Base-by-base conservation (phyloP, 2,329 filamentous ascomycete species). In the Trichoderma oligosporum region DNA sequence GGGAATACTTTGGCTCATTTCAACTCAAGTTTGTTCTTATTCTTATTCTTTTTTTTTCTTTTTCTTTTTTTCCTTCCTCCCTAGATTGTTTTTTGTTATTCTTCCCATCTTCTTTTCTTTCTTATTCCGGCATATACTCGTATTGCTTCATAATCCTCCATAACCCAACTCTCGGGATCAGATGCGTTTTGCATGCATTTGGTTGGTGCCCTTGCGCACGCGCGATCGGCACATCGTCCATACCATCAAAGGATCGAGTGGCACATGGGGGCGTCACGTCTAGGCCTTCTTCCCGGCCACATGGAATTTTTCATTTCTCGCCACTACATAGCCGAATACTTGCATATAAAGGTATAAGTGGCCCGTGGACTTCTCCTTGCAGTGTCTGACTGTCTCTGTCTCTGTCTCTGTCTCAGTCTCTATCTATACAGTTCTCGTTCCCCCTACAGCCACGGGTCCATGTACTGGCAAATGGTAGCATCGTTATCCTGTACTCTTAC, bases 251-350 rank as follows among this genome's bases (percentile, higher is more conserved):
- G 52, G 41, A 55, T 55, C 52, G 52, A n/a, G 41, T 45, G 52
- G 52, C 52, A 55, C 52, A 55, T 55, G 41, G 41, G 52, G n/a
- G n/a, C n/a, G n/a, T n/a, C n/a, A n/a, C 54, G 29, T 49, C 53
- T 41, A 12, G 53, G 45, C 53, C 46, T 38, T 33, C n/a, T 22
- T 41, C n/a, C 33, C 42, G 27, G 44, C 46, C 46, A 48, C 47
- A 31, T 51, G 54, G 54, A 31, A 27, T 2, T 33, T 14, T 14
- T 14, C 24, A 11, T 46, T 41, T 29, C 18, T 56, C 27, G 44
- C 54, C 53, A 56, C 53, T 56, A 16, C 16, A 49, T 22, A n/a
- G 24, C 53, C 42, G 45, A 56, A 49, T 39, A 48, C 53, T 49
- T 49, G 51, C 51, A 54, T 45, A 44, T 44, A 54, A 20, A 20